A percentile compares a stretch with the other conserved stretches of the same genome.
Conservation (phyloP, 2,329 filamentous ascomycete genomes). For the Verticillium klebahnii region DNA sequence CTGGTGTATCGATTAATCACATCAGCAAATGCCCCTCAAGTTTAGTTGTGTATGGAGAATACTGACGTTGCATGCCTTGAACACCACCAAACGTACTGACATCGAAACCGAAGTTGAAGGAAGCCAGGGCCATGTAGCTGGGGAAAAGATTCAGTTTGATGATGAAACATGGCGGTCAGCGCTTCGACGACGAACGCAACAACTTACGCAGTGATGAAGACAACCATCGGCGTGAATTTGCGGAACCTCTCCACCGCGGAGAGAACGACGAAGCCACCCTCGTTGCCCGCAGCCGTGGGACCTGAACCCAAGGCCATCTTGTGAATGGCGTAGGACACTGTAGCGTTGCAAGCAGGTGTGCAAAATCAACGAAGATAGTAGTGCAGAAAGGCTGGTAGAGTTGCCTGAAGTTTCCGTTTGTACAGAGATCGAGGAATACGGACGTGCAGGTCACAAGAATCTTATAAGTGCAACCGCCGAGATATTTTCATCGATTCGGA, state of each 20-base stretch:
- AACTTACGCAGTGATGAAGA: conserved; percentile 13
- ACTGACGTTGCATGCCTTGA: conserved; percentile 17
- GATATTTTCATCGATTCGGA: too few species aligned
- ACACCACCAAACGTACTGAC: conserved; percentile 21
- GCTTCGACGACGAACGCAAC: neutral
- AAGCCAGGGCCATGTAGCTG: conserved; percentile 19
- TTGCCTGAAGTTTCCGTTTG: too few species aligned
- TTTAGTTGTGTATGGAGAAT: too few species aligned
- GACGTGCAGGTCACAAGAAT: neutral
- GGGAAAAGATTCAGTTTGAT: neutral
- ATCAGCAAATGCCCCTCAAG: too few species aligned
- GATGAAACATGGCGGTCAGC: neutral
- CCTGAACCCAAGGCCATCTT: neutral
- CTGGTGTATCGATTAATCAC: neutral
- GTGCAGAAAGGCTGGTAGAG: too few species aligned
- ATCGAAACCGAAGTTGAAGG: conserved; percentile 22
- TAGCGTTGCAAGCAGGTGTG: too few species aligned
- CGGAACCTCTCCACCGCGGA: neutral
- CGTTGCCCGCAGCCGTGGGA: neutral
- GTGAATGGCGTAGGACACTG: too few species aligned
- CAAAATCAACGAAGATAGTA: too few species aligned
- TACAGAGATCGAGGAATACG: too few species aligned
- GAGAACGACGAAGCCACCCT: neutral
- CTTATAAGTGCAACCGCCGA: neutral
- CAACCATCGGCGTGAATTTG: conserved; percentile 7